These are phyloP conservation scores for Collybia sp. DNA, from an alignment of 768 basidiomycete species.

Conservation along the genomic window DNA sequence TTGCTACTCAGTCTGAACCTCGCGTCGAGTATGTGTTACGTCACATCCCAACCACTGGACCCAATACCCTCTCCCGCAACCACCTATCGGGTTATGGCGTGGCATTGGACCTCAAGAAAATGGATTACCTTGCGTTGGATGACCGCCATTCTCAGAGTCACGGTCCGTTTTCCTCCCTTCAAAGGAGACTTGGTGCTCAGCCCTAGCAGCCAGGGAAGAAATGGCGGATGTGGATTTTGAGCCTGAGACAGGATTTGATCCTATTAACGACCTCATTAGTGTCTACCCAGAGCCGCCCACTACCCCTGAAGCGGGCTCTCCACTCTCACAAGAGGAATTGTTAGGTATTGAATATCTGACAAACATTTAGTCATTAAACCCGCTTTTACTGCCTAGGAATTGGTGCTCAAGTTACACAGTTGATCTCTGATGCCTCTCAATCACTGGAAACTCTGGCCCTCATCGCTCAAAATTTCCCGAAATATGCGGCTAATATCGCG, in stretches of 20 bases:
- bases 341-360: conserved; percentile 27
- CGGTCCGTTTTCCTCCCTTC: conserved; percentile 6
- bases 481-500: conserved; percentile 70
- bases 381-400: conserved; percentile 40
- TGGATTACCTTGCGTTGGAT: conserved; percentile 92
- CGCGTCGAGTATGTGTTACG: conserved; percentile 73
- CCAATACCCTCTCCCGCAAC: conserved; percentile 22
- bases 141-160: conserved; percentile 51
- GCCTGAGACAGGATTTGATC: conserved; percentile 23
- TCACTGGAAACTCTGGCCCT: conserved; percentile 55
- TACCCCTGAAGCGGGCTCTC: conserved; percentile 33
- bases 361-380: conserved; percentile 2
- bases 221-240: conserved; percentile 16
- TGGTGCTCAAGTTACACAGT: conserved; percentile 69
- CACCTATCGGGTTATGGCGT: conserved; percentile 89
- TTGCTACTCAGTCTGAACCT: conserved; percentile 38
- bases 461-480: conserved; percentile 87
- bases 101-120: conserved; percentile 90
- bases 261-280: conserved; percentile 33
- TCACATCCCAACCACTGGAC: conserved; percentile 42
- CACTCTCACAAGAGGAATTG: conserved; percentile 51
- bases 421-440: conserved; percentile 57
- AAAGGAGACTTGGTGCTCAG: not conserved
- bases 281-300: conserved; percentile 32
- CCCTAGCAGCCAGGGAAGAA: conserved; percentile 5